Conservation (phyloP, 352 stramenopile species). For the Saprolegnia diclina region DNA sequence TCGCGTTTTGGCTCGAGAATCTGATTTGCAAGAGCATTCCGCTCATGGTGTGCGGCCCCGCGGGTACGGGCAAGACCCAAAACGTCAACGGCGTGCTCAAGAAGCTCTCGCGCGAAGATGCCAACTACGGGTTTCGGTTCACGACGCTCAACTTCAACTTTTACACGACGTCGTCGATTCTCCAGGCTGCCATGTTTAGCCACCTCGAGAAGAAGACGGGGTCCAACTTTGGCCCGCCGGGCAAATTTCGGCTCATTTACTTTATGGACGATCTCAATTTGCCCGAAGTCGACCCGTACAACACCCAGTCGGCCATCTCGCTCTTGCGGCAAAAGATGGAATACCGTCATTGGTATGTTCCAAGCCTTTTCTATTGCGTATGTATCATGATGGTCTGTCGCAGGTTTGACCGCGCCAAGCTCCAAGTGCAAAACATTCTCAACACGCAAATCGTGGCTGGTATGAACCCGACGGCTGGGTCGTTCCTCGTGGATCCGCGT, state of each 20-base stretch:
- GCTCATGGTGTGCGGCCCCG: conserved; percentile 92
- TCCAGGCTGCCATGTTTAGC: conserved; percentile 90
- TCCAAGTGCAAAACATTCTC: conserved; percentile 91
- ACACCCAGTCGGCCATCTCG: conserved; percentile 93
- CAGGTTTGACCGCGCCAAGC: conserved; percentile 87
- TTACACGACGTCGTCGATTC: conserved; percentile 91
- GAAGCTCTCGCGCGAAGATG: conserved; percentile 85
- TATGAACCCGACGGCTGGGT: conserved; percentile 95
- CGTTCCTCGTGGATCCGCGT: conserved; percentile 90
- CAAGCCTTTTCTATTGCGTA: background rate
- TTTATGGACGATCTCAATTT: conserved; percentile 97
- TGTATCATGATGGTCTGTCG: background rate
- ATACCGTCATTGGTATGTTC: conserved; percentile 86
- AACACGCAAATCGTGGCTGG: conserved; percentile 93
- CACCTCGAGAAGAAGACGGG: conserved; percentile 95
- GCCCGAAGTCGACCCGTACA: conserved; percentile 93
- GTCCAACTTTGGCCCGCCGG: conserved; percentile 89
- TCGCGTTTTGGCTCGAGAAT: conserved; percentile 94
- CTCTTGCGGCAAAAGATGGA: conserved; percentile 95
- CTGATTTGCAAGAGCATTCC: conserved; percentile 86
- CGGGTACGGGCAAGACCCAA: conserved; percentile 93
- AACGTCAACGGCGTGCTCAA: conserved; percentile 94
- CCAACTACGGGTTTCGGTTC: conserved; percentile 73
- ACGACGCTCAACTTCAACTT: conserved; percentile 98
- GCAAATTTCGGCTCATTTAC: conserved; percentile 91